These are phyloP conservation scores for Amphirosellinia nigrospora DNA, from an alignment of 495 filamentous ascomycete genomes.

Conservation along the genomic window DNA sequence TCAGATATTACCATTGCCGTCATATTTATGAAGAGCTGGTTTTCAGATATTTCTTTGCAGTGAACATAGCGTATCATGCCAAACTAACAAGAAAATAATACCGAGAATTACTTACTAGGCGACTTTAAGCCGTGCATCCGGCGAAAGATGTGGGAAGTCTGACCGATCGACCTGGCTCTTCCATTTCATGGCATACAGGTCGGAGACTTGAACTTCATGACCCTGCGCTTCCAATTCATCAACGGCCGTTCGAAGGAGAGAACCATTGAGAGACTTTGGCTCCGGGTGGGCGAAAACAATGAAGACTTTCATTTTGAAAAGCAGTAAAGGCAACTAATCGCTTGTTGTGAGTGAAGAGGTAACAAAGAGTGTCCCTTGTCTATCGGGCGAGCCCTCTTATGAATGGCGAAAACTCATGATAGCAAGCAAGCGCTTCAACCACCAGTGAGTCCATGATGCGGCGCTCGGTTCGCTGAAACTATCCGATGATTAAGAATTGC, in stretches of 20 bases:
- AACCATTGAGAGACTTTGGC: constrained; percentile 3
- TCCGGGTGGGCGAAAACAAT: constrained; percentile 9
- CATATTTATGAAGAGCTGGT: too few relatives aligned
- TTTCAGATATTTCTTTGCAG: too few relatives aligned
- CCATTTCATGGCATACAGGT: constrained; percentile 16
- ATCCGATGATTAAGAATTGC: neutral
- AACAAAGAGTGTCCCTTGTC: neutral
- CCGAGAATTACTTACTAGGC: too few relatives aligned
- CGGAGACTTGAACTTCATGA: constrained; percentile 1
- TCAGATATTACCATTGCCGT: too few relatives aligned
- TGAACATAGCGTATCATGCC: too few relatives aligned
- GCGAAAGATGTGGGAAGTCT: constrained; percentile 11
- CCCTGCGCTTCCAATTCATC: constrained; percentile 4
- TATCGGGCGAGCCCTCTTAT: neutral
- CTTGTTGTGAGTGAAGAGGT: neutral
- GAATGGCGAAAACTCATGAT: neutral
- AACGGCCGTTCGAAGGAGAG: neutral
- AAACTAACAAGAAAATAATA: too few relatives aligned
- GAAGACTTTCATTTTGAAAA: constrained; percentile 3
- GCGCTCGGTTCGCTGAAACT: neutral
- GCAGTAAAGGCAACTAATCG: neutral
- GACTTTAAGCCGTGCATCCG: constrained; percentile 1
- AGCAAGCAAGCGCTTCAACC: neutral
- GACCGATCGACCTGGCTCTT: constrained; percentile 12
- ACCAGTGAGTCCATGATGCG: neutral